Evolutionary conservation across 768 basidiomycete species (phyloP).

Genomic region (Mycena capillaripes): DNA sequence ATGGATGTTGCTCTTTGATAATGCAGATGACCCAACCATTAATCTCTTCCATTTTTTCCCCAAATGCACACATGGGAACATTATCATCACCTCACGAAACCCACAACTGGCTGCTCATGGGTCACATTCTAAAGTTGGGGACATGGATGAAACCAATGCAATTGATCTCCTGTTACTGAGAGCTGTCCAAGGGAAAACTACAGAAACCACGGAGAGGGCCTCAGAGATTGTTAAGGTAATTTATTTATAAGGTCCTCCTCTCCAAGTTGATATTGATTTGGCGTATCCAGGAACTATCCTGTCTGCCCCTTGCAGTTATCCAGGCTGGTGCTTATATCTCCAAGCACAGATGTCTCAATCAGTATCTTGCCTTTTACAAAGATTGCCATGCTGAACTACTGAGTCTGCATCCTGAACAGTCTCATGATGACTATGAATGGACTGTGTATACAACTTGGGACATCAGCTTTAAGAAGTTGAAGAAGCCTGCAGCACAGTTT

Average conservation of each 20-base stretch:
- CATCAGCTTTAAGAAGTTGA: background rate
- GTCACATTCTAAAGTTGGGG: background rate
- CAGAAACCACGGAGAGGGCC: background rate
- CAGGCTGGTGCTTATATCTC: conserved; percentile 1
- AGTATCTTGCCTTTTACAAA: background rate
- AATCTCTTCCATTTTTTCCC: background rate
- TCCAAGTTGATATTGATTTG: background rate
- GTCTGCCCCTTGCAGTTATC: background rate
- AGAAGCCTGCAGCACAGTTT: too few species aligned
- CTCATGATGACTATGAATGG: too few species aligned
- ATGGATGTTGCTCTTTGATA: too few species aligned
- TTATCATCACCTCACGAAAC: background rate
- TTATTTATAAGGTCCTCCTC: background rate
- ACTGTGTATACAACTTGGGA: too few species aligned
- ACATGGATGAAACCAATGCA: background rate
- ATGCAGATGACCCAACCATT: background rate
- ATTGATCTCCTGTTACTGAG: background rate
- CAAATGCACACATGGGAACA: background rate
- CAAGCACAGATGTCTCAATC: background rate
- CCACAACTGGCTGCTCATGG: background rate
- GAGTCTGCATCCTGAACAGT: too few species aligned
- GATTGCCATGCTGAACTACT: too few species aligned
- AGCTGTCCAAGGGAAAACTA: background rate
- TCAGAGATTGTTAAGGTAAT: background rate
- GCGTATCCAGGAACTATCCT: background rate